Base-by-base conservation (phyloP, 257 asterid genomes). In the Penstemon davidsonii region DNA sequence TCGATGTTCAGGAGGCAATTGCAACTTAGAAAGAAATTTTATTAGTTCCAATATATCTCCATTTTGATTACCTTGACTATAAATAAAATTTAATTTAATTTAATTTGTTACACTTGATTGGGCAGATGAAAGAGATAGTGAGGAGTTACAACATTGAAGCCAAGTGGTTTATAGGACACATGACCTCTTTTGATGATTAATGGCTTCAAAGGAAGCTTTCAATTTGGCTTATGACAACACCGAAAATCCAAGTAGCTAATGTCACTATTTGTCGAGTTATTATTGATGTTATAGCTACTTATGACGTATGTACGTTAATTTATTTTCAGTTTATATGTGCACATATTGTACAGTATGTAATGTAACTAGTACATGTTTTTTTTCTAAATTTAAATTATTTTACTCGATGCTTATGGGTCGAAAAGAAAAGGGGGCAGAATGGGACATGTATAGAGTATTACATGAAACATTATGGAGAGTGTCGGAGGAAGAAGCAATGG, bases 121-220 rank as follows among this genome's bases (percentile, higher is more conserved):
- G 4, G 6, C 33, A 82, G 83, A 71, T 83, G 77, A 81, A 80
- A 33, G 84, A 82, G 73, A 59, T 82, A 12, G 73, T 82, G 45
- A 76, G 74, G 55, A 64, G 75, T 49, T 80, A 80, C 78, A 42
- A 75, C 71, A 64, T 64, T 3, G 88, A 87, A 64, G 81, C 88
- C 0, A 70, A 79, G 70, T 82, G 87, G 91, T 83, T 86, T 55
- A 69, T 78, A 74, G 85, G 82, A 44, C 68, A 74, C 64, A 62
- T 71, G 76, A 85, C 93, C 36, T 15, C 18, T 15, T 15, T 15
- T 15, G 18, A 15, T 15, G 18, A 15, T 15, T 15, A 78, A 76
- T 47, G 87, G 80, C 42, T 61, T 78, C 19, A 33, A 38, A 19
- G 40, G 73, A 76, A 19, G 66, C 60, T 0, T 80, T 76, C 42